Conservation (phyloP, 495 filamentous ascomycete genomes). For the Bathelium albidoporum region DNA sequence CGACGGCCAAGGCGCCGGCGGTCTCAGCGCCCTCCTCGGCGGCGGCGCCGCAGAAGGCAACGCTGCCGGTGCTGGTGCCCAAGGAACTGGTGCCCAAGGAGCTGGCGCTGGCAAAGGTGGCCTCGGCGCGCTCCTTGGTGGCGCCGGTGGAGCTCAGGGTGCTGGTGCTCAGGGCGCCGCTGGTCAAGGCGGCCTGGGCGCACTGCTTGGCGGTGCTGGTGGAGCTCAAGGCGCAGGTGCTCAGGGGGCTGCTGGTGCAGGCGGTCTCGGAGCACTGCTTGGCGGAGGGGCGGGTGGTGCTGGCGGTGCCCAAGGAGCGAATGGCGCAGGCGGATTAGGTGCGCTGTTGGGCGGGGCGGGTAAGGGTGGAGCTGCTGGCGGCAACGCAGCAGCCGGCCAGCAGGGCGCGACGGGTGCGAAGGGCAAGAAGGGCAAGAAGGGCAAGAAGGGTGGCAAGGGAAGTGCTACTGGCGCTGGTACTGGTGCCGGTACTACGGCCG, state of each 20-base stretch:
- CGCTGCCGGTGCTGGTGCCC: neutral
- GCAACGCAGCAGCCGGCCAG: no score
- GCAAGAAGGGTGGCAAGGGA: neutral
- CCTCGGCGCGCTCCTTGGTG: slow-evolving; percentile 1
- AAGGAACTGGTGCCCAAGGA: neutral
- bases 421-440: neutral
- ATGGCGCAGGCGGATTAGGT: neutral
- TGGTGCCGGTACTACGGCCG: neutral
- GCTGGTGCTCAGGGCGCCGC: neutral
- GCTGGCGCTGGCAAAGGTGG: neutral
- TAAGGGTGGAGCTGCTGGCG: neutral
- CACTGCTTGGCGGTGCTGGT: neutral
- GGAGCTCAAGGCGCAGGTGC: neutral
- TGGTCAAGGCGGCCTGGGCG: neutral
- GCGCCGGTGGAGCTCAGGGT: neutral
- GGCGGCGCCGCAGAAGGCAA: neutral
- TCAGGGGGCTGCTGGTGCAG: neutral
- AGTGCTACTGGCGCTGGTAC: neutral
- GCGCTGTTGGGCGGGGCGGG: neutral
- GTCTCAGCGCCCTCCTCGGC: neutral
- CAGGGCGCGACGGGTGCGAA: neutral
- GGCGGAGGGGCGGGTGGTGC: neutral
- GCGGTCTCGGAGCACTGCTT: neutral
- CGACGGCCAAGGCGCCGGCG: neutral
- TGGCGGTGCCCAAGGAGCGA: neutral